These are phyloP conservation scores for Termitomyces sp. DNA, from an alignment of 768 basidiomycete genomes.

Conservation along the genomic window DNA sequence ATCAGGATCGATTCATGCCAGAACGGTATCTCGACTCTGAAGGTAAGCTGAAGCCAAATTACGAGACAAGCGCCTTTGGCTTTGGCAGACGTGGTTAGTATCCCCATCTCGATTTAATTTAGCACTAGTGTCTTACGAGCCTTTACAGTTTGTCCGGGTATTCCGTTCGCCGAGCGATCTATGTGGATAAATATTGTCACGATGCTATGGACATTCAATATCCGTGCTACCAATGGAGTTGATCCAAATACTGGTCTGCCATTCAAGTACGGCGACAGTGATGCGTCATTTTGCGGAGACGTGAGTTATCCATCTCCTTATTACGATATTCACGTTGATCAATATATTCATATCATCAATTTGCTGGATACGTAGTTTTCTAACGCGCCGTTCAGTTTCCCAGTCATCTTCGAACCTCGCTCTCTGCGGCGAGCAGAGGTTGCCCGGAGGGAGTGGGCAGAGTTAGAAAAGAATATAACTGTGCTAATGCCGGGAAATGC, in stretches of 20 bases:
- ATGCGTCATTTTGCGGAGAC: not conserved
- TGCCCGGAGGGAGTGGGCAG: not conserved
- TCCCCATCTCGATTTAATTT: not conserved
- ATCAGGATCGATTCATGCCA: not conserved
- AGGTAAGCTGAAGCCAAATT: not conserved
- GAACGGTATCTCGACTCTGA: not conserved
- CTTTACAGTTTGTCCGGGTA: not conserved
- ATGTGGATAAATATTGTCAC: not conserved
- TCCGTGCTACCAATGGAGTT: not conserved
- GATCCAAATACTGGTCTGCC: not conserved
- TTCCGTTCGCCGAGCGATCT: not conserved
- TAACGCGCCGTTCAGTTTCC: not conserved
- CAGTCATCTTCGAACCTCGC: not conserved
- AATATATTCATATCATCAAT: not conserved
- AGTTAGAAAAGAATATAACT: not conserved
- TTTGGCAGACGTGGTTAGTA: not conserved
- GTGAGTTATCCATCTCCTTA: not conserved
- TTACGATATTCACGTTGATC: not conserved
- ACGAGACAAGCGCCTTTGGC: not conserved
- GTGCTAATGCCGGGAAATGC: not conserved
- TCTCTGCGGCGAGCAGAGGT: not conserved
- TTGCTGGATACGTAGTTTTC: not conserved
- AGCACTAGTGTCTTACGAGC: not conserved
- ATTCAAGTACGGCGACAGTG: not conserved
- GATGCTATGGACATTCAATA: not conserved